phyloP scores from a whole-genome alignment of 257 asterid species.

The Echites panduratus region DNA sequence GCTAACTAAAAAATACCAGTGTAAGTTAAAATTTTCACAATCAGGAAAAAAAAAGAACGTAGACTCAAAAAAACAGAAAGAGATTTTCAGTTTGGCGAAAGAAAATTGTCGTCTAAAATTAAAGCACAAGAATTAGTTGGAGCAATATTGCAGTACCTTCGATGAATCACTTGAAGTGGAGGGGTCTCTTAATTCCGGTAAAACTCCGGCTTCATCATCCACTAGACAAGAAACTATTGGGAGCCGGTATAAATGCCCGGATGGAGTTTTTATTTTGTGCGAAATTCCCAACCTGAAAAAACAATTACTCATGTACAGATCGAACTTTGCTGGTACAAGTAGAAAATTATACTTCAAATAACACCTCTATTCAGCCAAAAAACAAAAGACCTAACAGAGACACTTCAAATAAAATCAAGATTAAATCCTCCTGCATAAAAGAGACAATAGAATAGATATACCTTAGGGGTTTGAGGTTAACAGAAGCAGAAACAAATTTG shows the following conservation, averaged over 20 bases:
- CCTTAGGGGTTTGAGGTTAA: slow-evolving; percentile 27
- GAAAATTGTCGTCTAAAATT: neutral
- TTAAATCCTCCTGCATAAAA: neutral
- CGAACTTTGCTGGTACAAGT: neutral
- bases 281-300: slow-evolving; percentile 41
- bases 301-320: slow-evolving; percentile 2
- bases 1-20: neutral
- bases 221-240: slow-evolving; percentile 42
- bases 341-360: neutral
- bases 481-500: slow-evolving; percentile 15
- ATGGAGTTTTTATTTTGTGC: slow-evolving; percentile 23
- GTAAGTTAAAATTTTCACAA: neutral
- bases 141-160: slow-evolving; percentile 26
- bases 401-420: neutral
- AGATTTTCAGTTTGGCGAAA: neutral
- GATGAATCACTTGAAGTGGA: slow-evolving; percentile 35
- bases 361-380: neutral
- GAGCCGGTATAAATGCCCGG: slow-evolving; percentile 21
- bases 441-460: slow-evolving; percentile 7
- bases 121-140: neutral
- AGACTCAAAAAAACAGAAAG: neutral
- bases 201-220: slow-evolving; percentile 35
- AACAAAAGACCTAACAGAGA: neutral
- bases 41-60: neutral
- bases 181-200: slow-evolving; percentile 27